Evolutionary conservation across 177 flowering plant genomes (phyloP), one percentile per base, ranked within the genome.

Genomic region (Vitis hybrid): DNA sequence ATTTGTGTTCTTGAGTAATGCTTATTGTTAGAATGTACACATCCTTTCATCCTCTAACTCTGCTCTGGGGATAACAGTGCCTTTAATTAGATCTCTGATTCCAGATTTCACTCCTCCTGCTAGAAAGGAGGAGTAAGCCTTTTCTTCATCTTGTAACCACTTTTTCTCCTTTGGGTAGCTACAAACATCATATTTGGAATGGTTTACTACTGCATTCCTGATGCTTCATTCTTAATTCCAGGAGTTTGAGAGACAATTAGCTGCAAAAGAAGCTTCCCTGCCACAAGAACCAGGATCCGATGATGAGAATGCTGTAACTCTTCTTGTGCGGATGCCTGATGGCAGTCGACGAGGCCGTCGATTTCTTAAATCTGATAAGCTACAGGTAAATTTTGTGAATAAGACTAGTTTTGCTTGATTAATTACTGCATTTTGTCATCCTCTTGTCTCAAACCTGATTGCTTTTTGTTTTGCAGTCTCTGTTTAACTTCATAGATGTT

Each of bases 311-410:
- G 89, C 89, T 51, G 84, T 95, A 11, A 91, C 88, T 45, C 92
- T 95, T 53, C 87, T 89, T 74, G 87, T 93, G 56, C 79, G 89
- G 56, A 93, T 95, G 99, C 96, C 99, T 20, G 94, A 95, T 88
- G 98, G 99, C 2, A 85, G 87, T 75, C 86, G 99, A 2, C 87
- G 76, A 65, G 94, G 99, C 18, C 94, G 96, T 45, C 85, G 96
- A 50, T 95, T 93, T 77, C 83, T 85, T 9, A 95, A 86, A 74
- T 80, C 92, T 33, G 91, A 91, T 74, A 87, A 78, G 75, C 85
- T 92, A 9, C 88, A 90, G 90, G 96, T 90, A 79, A 56, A 57
- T 51, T 52, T 68, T 51, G 31, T 52, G 13, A 5, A 33, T 12
- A 22, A 7, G 18, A 63, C 22, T 59, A 51, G 18, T 26, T 65